Base-by-base conservation (phyloP, 2,329 filamentous ascomycete genomes). In the Fusarium newnesense region DNA sequence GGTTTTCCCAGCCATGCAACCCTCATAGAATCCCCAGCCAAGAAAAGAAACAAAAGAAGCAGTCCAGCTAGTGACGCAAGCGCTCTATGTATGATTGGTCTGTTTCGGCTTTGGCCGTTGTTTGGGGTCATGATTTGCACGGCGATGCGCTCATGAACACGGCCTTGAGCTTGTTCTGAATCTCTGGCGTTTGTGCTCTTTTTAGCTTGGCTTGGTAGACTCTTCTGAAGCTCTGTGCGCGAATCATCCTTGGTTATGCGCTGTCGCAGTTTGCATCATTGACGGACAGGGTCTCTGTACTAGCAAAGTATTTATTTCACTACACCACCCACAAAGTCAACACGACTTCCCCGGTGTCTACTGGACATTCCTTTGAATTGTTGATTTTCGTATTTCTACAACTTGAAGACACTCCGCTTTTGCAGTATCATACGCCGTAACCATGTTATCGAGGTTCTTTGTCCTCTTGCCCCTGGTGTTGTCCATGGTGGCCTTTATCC, bases 401-500 rank as follows among this genome's bases (percentile, higher is more conserved):
- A 59, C 26, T 12, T 13, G 12, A 44, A 72, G 32, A 47, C 46
- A 52, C 40, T 57, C 52, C 32, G 26, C 42, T 66, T 53, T 53
- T 44, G 37, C 30, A 39, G 34, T n/a, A 71, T 36, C 54, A 46
- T 39, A 63, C 44, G 42, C 11, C 54, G 37, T 36, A 62, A 37
- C 47, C 67, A 78, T 78, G 76, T 43, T 76, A 44, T 78, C 74
- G 32, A 76, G 78, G 64, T 77, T 82, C 42, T 64, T 79, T 43
- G 75, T 82, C 39, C 65, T 84, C 37, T 42, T 84, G 26, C 84
- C 83, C 54, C 64, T 85, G 70, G 73, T 80, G 32, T 73, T 84
- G 43, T 80, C 81, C 67, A 75, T 84, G 46, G 80, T 80, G 70
- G 81, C 79, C 40, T 81, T 85, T 64, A 77, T 85, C 42, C 79